These are phyloP conservation scores for Fusarium sp. DNA, from an alignment of 2,329 filamentous ascomycete species.

Conservation along the genomic window DNA sequence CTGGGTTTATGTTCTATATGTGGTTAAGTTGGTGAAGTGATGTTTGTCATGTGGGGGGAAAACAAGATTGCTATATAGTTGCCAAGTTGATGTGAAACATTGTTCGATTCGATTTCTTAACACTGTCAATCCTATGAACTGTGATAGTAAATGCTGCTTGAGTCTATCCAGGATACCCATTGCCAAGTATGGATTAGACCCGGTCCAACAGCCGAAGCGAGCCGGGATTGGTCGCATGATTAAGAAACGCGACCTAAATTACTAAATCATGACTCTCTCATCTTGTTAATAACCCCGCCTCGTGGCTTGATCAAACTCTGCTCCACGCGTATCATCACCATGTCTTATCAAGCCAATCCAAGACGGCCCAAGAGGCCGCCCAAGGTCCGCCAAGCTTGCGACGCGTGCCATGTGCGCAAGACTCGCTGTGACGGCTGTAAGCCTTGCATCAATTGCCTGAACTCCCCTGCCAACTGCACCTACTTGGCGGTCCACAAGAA, in stretches of 20 bases:
- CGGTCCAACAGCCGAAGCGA: background rate
- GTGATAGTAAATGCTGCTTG: no score
- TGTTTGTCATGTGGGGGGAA: background rate
- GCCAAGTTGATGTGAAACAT: background rate
- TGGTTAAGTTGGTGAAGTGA: background rate
- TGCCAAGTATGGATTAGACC: background rate
- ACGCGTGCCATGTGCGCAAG: constrained; percentile 51
- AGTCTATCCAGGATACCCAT: background rate
- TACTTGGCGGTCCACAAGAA: constrained; percentile 53
- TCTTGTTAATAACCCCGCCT: constrained; percentile 32
- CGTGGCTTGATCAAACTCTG: constrained; percentile 1
- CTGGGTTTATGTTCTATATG: background rate
- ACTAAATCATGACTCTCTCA: background rate
- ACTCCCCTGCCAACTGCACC: constrained; percentile 39
- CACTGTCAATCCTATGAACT: no score
- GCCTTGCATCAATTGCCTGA: constrained; percentile 50
- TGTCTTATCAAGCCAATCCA: background rate
- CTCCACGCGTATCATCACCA: background rate
- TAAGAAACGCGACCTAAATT: background rate
- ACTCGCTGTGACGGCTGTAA: constrained; percentile 49
- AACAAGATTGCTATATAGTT: background rate
- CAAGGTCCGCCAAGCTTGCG: constrained; percentile 49
- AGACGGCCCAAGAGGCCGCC: background rate
- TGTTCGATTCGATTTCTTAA: no score
- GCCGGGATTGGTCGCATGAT: background rate